phyloP scores from a whole-genome alignment of 495 filamentous ascomycete genomes.

The Poronia punctata region DNA sequence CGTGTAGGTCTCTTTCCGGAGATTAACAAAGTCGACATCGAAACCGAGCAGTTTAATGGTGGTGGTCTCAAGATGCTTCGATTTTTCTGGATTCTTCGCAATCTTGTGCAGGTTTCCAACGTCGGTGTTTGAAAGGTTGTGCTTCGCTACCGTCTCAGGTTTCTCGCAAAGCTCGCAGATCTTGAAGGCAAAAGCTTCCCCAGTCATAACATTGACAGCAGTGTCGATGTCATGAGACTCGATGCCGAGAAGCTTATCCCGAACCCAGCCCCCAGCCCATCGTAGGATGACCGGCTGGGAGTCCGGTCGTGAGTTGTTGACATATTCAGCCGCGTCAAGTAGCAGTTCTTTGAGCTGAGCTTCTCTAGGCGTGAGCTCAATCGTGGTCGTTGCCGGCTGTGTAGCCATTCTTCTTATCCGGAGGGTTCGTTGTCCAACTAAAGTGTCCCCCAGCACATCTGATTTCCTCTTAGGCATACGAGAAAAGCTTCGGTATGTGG shows the following conservation, averaged over 20 bases:
- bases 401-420: constrained; percentile 20
- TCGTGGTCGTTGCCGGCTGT: constrained; percentile 28
- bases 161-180: constrained; percentile 47
- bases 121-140: constrained; percentile 45
- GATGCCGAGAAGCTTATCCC: constrained; percentile 84
- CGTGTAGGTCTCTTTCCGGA: constrained; percentile 84
- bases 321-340: constrained; percentile 65
- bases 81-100: constrained; percentile 89
- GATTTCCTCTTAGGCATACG: constrained; percentile 24
- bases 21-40: constrained; percentile 90
- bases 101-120: constrained; percentile 66
- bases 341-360: constrained; percentile 61
- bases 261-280: constrained; percentile 97
- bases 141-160: constrained; percentile 31
- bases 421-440: constrained; percentile 7
- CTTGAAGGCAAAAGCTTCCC: constrained; percentile 70
- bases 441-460: constrained; percentile 12
- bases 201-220: constrained; percentile 92
- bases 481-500: neutral
- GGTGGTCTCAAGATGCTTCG: constrained; percentile 92
- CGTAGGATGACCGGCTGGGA: constrained; percentile 58
- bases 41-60: constrained; percentile 79
- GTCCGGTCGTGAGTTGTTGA: constrained; percentile 45
- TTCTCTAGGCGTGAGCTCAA: constrained; percentile 61
- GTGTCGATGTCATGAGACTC: constrained; percentile 89